phyloP scores from a whole-genome alignment of 2,329 filamentous ascomycete genomes.

The Fusarium paranaense region DNA sequence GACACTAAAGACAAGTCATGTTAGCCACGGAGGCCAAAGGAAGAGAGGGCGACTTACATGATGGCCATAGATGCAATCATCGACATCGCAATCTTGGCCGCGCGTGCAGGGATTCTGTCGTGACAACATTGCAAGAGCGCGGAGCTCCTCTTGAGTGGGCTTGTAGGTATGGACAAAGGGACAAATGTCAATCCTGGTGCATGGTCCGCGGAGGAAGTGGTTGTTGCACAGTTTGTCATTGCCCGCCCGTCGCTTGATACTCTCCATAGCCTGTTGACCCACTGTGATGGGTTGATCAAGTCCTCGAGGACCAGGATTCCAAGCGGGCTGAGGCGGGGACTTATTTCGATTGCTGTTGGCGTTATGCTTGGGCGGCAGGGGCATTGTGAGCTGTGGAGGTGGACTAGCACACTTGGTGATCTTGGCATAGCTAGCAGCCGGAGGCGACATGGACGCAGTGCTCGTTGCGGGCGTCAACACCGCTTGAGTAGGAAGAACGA shows the following conservation, averaged over 20 bases:
- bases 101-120: slow-evolving; percentile 68
- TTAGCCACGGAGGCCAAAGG: slow-evolving; percentile 10
- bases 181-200: slow-evolving; percentile 65
- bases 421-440: slow-evolving; percentile 49
- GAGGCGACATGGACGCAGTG: slow-evolving; percentile 38
- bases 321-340: slow-evolving; percentile 49
- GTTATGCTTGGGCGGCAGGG: slow-evolving; percentile 49
- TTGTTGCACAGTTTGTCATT: slow-evolving; percentile 71
- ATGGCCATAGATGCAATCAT: slow-evolving; percentile 73
- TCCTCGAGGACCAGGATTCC: slow-evolving; percentile 67
- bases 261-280: slow-evolving; percentile 61
- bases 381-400: slow-evolving; percentile 54
- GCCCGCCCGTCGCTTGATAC: slow-evolving; percentile 66
- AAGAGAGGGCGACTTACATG: slow-evolving; percentile 58
- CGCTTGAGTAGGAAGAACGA: slow-evolving; percentile 19
- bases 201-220: slow-evolving; percentile 69
- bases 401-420: slow-evolving; percentile 56
- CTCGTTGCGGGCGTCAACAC: slow-evolving; percentile 42
- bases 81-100: slow-evolving; percentile 68
- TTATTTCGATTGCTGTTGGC: slow-evolving; percentile 39
- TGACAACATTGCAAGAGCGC: slow-evolving; percentile 66
- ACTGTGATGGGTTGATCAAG: slow-evolving; percentile 64
- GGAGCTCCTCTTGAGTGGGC: slow-evolving; percentile 64
- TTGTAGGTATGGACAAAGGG: slow-evolving; percentile 68
- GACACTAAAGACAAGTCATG: slow-evolving; percentile 55